These are phyloP conservation scores for Apiospora arundinis DNA, from an alignment of 2,329 filamentous ascomycete genomes.

Conservation along the genomic window DNA sequence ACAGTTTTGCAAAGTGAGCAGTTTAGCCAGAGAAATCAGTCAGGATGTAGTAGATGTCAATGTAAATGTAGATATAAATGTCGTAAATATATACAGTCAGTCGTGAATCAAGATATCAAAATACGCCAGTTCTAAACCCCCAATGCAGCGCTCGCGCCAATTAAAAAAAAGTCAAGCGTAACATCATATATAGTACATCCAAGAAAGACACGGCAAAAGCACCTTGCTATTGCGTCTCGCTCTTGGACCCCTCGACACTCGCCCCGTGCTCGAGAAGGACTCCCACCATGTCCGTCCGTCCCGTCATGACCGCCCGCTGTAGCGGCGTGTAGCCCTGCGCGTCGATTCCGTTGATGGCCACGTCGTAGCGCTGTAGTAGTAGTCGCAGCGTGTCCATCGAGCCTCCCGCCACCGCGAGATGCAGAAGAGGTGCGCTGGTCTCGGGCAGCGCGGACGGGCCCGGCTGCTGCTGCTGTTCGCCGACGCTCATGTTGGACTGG, in stretches of 20 bases:
- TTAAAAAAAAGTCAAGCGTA: not conserved
- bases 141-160: slow-evolving; percentile 1
- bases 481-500: not conserved
- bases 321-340: slow-evolving; percentile 33
- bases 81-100: not conserved
- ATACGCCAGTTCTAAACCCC: not conserved
- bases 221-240: not conserved
- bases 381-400: slow-evolving; percentile 34
- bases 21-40: no score
- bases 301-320: slow-evolving; percentile 34
- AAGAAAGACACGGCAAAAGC: not conserved
- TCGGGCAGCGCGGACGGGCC: slow-evolving; percentile 23
- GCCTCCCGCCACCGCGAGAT: slow-evolving; percentile 33
- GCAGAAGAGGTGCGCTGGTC: slow-evolving; percentile 33
- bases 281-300: slow-evolving; percentile 35
- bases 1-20: no score
- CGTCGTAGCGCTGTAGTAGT: slow-evolving; percentile 33
- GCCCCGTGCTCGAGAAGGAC: slow-evolving; percentile 31
- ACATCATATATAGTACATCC: not conserved
- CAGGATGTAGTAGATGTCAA: no score
- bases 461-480: slow-evolving; percentile 7
- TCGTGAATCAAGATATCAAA: not conserved
- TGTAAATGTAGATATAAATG: no score
- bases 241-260: not conserved
- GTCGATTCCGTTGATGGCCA: slow-evolving; percentile 33